These are phyloP conservation scores for Trapa bicornis DNA, from an alignment of 345 rosid species.

Conservation along the genomic window DNA sequence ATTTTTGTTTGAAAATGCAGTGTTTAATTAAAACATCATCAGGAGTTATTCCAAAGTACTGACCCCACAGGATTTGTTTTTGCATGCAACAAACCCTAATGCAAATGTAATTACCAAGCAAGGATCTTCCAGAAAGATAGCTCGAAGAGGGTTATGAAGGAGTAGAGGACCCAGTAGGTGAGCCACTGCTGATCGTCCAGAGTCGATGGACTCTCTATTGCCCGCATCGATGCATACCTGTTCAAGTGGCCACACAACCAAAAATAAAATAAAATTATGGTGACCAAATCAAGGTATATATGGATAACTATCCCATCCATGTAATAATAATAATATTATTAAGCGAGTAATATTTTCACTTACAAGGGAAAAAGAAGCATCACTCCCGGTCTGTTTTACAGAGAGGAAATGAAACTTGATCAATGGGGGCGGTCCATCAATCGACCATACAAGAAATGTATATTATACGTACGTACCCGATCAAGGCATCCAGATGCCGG, in stretches of 20 bases:
- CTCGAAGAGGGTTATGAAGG: constrained; percentile 68
- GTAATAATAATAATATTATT: background rate
- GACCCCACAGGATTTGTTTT: too few species aligned
- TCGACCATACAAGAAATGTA: background rate
- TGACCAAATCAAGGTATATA: background rate
- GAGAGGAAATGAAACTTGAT: too few species aligned
- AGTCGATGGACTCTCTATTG: constrained; percentile 76
- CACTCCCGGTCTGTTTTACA: constrained; percentile 52
- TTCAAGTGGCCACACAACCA: background rate
- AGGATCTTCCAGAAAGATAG: constrained; percentile 50
- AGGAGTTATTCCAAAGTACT: too few species aligned
- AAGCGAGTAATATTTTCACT: constrained; percentile 13
- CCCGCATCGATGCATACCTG: constrained; percentile 82
- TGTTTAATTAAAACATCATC: too few species aligned
- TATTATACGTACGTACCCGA: constrained; percentile 31
- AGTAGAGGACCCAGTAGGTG: constrained; percentile 90
- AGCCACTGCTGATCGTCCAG: constrained; percentile 94
- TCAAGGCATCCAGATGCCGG: constrained; percentile 46
- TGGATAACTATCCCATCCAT: background rate
- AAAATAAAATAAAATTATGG: background rate
- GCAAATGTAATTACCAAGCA: constrained; percentile 39
- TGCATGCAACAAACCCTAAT: background rate
- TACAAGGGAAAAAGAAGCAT: constrained; percentile 91
- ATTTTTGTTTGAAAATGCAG: too few species aligned
- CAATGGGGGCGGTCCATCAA: background rate